Evolutionary conservation across 164 flowering plant genomes (phyloP).

Genomic region (Nymphaea colorata): DNA sequence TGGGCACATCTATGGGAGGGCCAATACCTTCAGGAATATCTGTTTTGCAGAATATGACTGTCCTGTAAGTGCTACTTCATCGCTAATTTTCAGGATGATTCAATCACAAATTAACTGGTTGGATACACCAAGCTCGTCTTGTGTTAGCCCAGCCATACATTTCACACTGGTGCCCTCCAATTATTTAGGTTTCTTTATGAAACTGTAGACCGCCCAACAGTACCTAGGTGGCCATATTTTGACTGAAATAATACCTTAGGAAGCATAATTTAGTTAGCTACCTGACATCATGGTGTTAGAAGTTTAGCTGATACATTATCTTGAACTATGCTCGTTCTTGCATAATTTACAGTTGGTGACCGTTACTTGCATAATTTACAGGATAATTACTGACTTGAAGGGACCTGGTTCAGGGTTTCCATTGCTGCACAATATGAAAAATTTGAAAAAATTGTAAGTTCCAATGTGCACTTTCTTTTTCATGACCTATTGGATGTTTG

Average conservation of each 20-base stretch:
- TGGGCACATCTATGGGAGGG: slow-evolving; percentile 54
- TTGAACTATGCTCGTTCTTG: too few species aligned
- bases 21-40: slow-evolving; percentile 58
- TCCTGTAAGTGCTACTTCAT: slow-evolving; percentile 21
- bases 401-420: slow-evolving; percentile 43
- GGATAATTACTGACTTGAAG: slow-evolving; percentile 65
- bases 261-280: not conserved
- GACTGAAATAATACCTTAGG: not conserved
- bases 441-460: slow-evolving; percentile 39
- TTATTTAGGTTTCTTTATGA: not conserved
- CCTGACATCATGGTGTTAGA: not conserved
- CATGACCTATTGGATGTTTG: not conserved
- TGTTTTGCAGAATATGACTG: slow-evolving; percentile 24
- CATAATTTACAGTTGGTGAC: not conserved
- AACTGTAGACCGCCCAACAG: not conserved
- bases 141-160: not conserved
- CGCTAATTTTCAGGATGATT: not conserved
- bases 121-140: not conserved
- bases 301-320: not conserved
- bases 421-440: slow-evolving; percentile 22
- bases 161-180: not conserved
- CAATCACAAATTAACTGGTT: not conserved
- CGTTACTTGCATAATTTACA: slow-evolving; percentile 11
- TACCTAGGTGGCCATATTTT: not conserved
- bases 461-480: slow-evolving; percentile 1